phyloP scores from a whole-genome alignment of 345 rosid genomes.

The Salix caprea region DNA sequence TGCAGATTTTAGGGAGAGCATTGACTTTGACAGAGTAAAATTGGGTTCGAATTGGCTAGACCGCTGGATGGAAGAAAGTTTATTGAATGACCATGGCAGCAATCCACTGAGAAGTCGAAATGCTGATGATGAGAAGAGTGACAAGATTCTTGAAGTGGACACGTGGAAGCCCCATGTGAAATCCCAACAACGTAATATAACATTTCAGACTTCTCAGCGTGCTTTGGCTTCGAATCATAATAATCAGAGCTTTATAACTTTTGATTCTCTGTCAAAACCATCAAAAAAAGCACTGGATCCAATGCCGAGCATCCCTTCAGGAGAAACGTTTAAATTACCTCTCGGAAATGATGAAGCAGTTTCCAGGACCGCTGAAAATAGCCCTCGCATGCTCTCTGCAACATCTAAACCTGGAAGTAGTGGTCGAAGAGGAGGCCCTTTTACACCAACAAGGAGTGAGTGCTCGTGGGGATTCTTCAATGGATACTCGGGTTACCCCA shows the following conservation, averaged over 20 bases:
- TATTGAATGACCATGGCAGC: conserved; percentile 32
- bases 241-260: conserved; percentile 4
- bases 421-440: conserved; percentile 14
- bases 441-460: conserved; percentile 31
- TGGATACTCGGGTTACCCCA: conserved; percentile 25
- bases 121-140: conserved; percentile 26
- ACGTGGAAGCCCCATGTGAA: conserved; percentile 81
- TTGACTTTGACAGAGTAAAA: conserved; percentile 31
- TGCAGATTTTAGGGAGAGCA: conserved; percentile 38
- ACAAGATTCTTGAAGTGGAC: conserved; percentile 36
- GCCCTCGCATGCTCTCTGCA: conserved; percentile 14
- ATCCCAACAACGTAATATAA: conserved; percentile 27
- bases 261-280: conserved; percentile 14
- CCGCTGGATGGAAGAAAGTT: conserved; percentile 71
- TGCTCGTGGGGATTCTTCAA: conserved; percentile 26
- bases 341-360: conserved; percentile 15
- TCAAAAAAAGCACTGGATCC: conserved; percentile 14
- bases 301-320: conserved; percentile 2
- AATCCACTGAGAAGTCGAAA: conserved; percentile 21
- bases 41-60: conserved; percentile 62
- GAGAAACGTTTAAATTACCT: conserved; percentile 17
- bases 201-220: conserved; percentile 19
- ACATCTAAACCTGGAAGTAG: conserved; percentile 27
- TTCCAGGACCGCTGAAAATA: conserved; percentile 11
- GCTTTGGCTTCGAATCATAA: conserved; percentile 14